A percentile compares a stretch with the other conserved stretches of the same genome.
phyloP scores from a whole-genome alignment of 2,329 filamentous ascomycete species.

The Epichloe aotearoae region DNA sequence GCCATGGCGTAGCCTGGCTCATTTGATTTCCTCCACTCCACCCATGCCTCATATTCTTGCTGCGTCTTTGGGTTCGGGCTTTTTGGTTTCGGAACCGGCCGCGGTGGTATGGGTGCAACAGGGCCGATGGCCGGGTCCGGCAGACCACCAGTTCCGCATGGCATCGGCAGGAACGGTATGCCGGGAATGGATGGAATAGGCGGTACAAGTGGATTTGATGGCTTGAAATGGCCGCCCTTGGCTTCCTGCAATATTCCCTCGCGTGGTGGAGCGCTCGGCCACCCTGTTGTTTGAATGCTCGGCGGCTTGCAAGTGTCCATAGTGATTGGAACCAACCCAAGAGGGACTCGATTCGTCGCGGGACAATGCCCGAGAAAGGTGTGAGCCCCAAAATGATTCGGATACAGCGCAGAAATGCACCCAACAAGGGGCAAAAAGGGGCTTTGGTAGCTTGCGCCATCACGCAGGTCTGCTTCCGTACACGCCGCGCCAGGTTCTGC shows the following conservation, averaged over 20 bases:
- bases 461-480: background rate
- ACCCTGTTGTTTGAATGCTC: background rate
- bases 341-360: background rate
- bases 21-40: conserved; percentile 35
- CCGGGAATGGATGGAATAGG: background rate
- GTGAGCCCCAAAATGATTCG: background rate
- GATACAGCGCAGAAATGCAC: background rate
- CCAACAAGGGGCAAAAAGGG: background rate
- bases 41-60: conserved; percentile 33
- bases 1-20: conserved; percentile 33
- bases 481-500: background rate
- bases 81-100: conserved; percentile 25
- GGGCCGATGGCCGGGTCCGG: background rate
- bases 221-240: background rate
- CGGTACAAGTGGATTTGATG: background rate
- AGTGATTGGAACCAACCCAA: background rate
- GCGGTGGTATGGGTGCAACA: conserved; percentile 6
- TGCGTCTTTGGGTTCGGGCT: conserved; percentile 27
- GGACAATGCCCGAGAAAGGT: background rate
- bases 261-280: background rate
- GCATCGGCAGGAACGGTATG: background rate
- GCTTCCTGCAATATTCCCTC: background rate
- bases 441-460: background rate
- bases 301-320: background rate
- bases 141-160: background rate